Base-by-base conservation (phyloP, 495 filamentous ascomycete genomes). In the Xylaria telfairii region DNA sequence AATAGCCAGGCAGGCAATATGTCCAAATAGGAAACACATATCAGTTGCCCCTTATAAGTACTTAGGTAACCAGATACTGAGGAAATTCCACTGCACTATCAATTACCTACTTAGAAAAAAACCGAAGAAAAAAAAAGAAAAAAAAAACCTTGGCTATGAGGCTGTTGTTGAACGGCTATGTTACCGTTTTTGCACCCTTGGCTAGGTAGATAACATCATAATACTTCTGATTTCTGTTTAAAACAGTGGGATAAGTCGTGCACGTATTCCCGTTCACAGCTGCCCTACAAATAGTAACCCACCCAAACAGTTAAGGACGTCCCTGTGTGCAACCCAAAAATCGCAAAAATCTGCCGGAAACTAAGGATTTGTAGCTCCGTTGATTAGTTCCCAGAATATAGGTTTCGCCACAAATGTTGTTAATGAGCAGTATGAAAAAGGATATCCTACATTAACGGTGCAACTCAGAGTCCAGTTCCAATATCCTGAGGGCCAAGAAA, bases 121-220 rank as follows among this genome's bases (percentile, higher is more conserved):
- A n/a, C n/a, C n/a, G n/a, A n/a, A n/a, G n/a, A n/a, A n/a, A n/a
- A n/a, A n/a, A n/a, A n/a, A n/a, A n/a, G n/a, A n/a, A n/a, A n/a
- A n/a, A n/a, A n/a, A n/a, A n/a, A n/a, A n/a, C n/a, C n/a, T 34
- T 39, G 56, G 56, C 37, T 37, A 37, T 59, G 21, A 10, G 30
- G 32, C 32, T n/a, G 56, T 21, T 24, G 7, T 59, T 17, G 21
- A 62, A 62, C 59, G 59, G 59, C 42, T 5, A 62, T 62, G 37
- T 44, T 62, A 21, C 59, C 59, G 9, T 44, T 12, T 62, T 62
- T 62, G 56, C 56, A 39, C 56, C 8, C 28, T 59, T 13, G 17
- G 32, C 56, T 32, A 32, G 56, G 30, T 32, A 32, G 56, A 21
- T 28, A 57, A 19, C 19, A 59, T 37, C n/a, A 13, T 34, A n/a